Evolutionary conservation across 1,284 basidiomycete genomes (phyloP), one percentile per base, ranked within the genome.

Genomic region (Ganoderma boninense): DNA sequence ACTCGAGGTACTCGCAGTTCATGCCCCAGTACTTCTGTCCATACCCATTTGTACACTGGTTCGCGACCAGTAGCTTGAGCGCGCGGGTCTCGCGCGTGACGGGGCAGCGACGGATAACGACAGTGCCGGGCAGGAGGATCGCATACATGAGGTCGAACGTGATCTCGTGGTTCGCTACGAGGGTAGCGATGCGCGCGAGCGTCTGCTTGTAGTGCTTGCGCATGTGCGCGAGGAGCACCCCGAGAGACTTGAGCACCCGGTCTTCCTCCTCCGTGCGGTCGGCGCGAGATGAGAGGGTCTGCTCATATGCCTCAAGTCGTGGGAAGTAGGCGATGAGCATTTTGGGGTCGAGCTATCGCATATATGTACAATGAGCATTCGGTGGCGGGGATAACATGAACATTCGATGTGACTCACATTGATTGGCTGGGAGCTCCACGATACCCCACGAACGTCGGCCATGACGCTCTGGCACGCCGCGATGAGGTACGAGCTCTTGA

Each of bases 381-480:
- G 26, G 26, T 29, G 26, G 64, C 54, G 26, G 42, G 42, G 46
- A 18, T 29, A 29, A 29, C 26, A 29, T 29, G 26, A 29, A 29
- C 26, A 29, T 29, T 29, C 26, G 26, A 29, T 29, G 26, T 29
- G 26, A 64, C 77, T 14, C 70, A 87, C 87, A 80, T 85, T 83
- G 8, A 89, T 80, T 5, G 87, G 86, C 32, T 87, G 84, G 4
- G 83, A 76, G 63, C 86, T 84, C 88, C 88, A 89, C 4, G 87
- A 88, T n/a, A 89, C 78, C 18, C 87, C 87, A 13, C 85, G 85
- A 80, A 85, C 84, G 0, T 83, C 80, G 68, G 82, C 77, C 69
- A 90, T 86, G 44, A 89, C 85, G 64, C 87, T 84, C 73, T 86
- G 84, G 76, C 85, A 88, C 2, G 85, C 87, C 69, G 86, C 84